Evolutionary conservation across 371 early-diverging fungal genomes (phyloP), one percentile per base, ranked within the genome.

Genomic region (Mucor velutinosus): DNA sequence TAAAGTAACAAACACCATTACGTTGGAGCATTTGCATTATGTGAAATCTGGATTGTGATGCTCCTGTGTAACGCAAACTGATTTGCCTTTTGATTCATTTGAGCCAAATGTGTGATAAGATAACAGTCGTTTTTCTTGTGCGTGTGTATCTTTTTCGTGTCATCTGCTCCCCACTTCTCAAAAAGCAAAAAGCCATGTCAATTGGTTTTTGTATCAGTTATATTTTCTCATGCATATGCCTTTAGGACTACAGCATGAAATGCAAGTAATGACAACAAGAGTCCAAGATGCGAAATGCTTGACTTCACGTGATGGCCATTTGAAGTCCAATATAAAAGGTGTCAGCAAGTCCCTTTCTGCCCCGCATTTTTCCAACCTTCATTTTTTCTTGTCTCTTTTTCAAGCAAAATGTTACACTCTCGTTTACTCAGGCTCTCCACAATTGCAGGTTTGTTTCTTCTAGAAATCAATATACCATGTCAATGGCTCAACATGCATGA

Each of bases 281-380:
- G 45, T 15, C 1, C 4, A n/a, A 19, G 5, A 47, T 7, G 47
- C 47, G 2, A 47, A 47, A 21, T 2, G 47, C 47, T 21, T 47
- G 37, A 37, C 11, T 51, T 25, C 51, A 51, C 51, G 51, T 51
- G 51, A 51, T 51, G 51, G 8, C 23, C 7, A 2, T 7, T 56
- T 56, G 56, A 56, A 56, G 15, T 17, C 56, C 30, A 56, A 56
- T 57, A 39, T 25, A 41, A 60, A 62, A 43, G 37, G 11, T 62
- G 51, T 32, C 51, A 35, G 17, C 61, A 25, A 25, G 11, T 12
- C 23, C 10, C 45, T 49, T 14, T 51, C 62, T 49, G 30, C 62
- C 62, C 62, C 62, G 51, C 62, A 62, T 62, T 62, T 61, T 62
- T 41, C 21, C 39, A 58, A 12, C 33, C n/a, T 35, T 49, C 12